Evolutionary conservation across 2,329 filamentous ascomycete genomes (phyloP), one percentile per base, ranked within the genome.

Genomic region (Diaporthe capsici): DNA sequence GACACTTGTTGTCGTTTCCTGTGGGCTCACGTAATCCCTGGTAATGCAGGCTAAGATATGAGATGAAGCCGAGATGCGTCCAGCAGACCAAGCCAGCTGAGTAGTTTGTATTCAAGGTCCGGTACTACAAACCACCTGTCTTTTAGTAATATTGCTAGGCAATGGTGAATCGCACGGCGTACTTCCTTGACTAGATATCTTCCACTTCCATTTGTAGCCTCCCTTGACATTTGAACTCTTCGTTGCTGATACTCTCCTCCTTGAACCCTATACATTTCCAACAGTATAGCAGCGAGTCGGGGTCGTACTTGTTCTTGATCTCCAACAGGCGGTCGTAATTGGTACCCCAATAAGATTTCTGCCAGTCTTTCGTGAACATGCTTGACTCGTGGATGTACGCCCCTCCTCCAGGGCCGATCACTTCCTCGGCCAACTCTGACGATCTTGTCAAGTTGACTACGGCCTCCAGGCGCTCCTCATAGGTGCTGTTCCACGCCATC

Each of bases 201-300:
- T 71, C 28, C 15, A 49, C 7, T 2, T 60, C 53, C 12, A 34
- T 25, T 10, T 71, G 37, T 7, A 72, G 22, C 42, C 39, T 71
- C 28, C 42, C 42, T 28, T 74, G 72, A 13, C 72, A 74, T 20
- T 15, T 55, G 6, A 60, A 68, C 8, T 20, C 25, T 17, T 25
- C 39, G 13, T 10, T 44, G 28, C 31, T 20, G 2, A 58, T 17
- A 10, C 51, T 47, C 1, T 25, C 17, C 4, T 71, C 73, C 25
- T 71, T 39, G n/a, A 60, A 75, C 1, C 73, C 34, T 3, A 75
- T 47, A 22, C 73, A 74, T 13, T 75, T 61, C 73, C 65, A 71
- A 15, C 65, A 71, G 8, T 49, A 28, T 5, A 75, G 13, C 22
- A 75, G 25, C 25, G n/a, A n/a, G 6, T 65, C 44, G 8, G 57